phyloP scores from a whole-genome alignment of 306 rosid species.

The Comarum palustre region DNA sequence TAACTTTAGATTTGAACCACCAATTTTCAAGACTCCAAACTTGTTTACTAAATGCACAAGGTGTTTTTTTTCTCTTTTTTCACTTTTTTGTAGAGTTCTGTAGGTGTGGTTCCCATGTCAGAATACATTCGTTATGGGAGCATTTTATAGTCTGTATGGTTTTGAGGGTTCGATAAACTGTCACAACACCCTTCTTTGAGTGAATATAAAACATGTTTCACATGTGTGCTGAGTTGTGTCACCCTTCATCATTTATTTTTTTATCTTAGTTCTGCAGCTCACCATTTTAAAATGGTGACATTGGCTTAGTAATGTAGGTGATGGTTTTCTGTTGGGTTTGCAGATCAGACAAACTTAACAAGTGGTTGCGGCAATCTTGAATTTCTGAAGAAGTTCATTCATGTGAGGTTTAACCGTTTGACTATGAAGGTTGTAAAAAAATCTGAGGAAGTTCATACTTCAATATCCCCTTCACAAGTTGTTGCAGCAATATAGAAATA shows the following conservation, averaged over 20 bases:
- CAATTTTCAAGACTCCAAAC: background rate
- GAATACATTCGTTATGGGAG: background rate
- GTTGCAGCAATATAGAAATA: constrained; percentile 1
- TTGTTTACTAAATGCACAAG: no score
- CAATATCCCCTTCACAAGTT: background rate
- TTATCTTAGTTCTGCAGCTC: background rate
- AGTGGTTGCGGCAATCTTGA: background rate
- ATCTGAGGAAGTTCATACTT: background rate
- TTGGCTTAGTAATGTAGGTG: background rate
- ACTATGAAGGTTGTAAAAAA: background rate
- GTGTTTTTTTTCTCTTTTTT: no score
- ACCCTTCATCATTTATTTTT: background rate
- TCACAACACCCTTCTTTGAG: constrained; percentile 1
- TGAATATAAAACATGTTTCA: background rate
- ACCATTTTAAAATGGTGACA: background rate
- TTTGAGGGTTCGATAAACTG: background rate
- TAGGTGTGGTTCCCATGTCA: background rate
- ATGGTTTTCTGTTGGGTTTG: constrained; percentile 1
- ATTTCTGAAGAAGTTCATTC: background rate
- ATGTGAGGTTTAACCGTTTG: constrained; percentile 3
- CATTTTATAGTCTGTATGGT: background rate
- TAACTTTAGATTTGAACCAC: background rate
- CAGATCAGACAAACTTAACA: background rate
- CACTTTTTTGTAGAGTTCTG: background rate
- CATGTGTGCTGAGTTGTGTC: background rate